These are phyloP conservation scores for Aspergillus carbonarius DNA, from an alignment of 2,329 filamentous ascomycete genomes.

Conservation along the genomic window DNA sequence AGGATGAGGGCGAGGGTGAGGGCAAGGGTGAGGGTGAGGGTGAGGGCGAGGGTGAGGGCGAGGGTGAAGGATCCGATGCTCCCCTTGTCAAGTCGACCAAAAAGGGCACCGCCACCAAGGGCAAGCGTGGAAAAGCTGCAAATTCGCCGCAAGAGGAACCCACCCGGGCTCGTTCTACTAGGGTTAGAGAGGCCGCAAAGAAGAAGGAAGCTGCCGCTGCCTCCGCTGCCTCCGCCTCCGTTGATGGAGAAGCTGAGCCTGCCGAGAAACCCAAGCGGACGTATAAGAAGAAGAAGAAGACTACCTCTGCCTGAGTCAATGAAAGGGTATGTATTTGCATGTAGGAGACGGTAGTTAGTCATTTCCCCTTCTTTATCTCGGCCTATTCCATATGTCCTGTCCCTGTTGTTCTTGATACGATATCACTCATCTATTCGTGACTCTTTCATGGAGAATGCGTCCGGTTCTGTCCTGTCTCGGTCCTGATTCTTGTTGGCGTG, in stretches of 20 bases:
- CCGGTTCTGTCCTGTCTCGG: no score
- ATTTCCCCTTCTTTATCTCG: neutral
- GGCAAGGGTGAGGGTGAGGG: conserved; percentile 11
- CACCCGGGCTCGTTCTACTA: neutral
- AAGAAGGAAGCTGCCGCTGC: conserved; percentile 10
- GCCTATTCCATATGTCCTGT: neutral
- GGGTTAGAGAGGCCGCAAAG: neutral
- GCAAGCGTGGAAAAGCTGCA: conserved; percentile 2
- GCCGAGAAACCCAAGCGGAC: conserved; percentile 27
- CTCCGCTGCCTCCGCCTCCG: neutral
- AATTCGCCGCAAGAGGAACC: conserved; percentile 7
- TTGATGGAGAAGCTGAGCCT: conserved; percentile 17
- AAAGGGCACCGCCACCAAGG: conserved; percentile 23
- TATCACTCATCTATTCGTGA: no score
- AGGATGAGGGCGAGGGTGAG: neutral
- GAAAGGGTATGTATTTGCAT: no score
- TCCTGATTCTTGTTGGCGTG: neutral
- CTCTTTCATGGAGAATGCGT: no score
- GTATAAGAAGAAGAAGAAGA: conserved; percentile 21
- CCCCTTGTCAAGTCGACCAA: conserved; percentile 14
- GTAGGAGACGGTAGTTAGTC: no score
- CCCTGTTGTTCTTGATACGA: no score
- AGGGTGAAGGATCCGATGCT: conserved; percentile 9
- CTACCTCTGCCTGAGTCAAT: conserved; percentile 12
- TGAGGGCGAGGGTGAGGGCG: conserved; percentile 8